A percentile compares a stretch with the other conserved stretches of the same genome.
Conservation (phyloP, 495 filamentous ascomycete species). For the Neurospora sp. region DNA sequence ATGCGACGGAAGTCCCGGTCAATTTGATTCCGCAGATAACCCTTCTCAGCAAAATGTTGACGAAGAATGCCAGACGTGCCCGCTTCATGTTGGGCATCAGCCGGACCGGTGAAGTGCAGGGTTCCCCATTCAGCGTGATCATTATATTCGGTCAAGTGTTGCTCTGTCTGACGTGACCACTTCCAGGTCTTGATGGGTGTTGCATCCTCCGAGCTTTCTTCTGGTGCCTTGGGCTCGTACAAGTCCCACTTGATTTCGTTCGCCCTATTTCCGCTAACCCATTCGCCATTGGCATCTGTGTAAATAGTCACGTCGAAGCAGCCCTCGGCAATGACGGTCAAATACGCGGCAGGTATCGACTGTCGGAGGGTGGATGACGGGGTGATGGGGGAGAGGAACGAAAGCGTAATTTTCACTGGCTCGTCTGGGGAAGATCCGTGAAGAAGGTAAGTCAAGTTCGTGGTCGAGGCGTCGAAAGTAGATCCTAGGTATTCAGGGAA, state of each 20-base stretch:
- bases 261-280: constrained; percentile 68
- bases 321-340: constrained; percentile 66
- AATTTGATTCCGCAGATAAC: constrained; percentile 46
- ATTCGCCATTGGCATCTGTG: constrained; percentile 80
- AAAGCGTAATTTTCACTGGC: constrained; percentile 56
- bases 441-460: constrained; percentile 78
- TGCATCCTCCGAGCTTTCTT: background rate
- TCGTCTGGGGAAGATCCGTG: constrained; percentile 31
- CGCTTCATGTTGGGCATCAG: constrained; percentile 52
- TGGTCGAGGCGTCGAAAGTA: constrained; percentile 85
- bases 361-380: constrained; percentile 86
- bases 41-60: constrained; percentile 60
- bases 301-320: constrained; percentile 70
- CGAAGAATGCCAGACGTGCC: constrained; percentile 62
- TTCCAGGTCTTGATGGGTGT: constrained; percentile 45
- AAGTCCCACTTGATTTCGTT: constrained; percentile 63
- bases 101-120: constrained; percentile 64
- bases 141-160: constrained; percentile 60
- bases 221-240: constrained; percentile 24
- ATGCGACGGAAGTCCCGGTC: constrained; percentile 59
- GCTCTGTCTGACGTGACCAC: constrained; percentile 52
- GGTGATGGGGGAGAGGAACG: constrained; percentile 88
- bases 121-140: constrained; percentile 89
- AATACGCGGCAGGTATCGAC: constrained; percentile 79
- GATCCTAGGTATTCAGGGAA: constrained; percentile 67